Evolutionary conservation across 2,329 filamentous ascomycete genomes (phyloP).

Genomic region (Pezicula radicicola): DNA sequence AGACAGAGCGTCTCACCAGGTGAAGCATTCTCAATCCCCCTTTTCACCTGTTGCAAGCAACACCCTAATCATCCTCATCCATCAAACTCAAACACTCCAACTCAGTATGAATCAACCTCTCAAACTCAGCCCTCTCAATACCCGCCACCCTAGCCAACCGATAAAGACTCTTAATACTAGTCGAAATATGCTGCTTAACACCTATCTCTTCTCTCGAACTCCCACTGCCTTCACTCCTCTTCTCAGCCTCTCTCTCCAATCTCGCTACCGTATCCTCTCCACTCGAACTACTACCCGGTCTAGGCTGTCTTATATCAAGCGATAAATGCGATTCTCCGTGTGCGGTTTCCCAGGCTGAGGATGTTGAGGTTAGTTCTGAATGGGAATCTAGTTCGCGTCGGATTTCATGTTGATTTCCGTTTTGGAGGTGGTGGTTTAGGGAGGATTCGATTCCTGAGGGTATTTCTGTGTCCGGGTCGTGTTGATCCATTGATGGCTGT

Average conservation of each 20-base stretch:
- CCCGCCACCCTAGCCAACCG: conserved; percentile 67
- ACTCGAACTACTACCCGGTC: conserved; percentile 55
- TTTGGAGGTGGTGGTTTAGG: conserved; percentile 30
- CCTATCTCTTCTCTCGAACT: conserved; percentile 58
- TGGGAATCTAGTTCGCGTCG: conserved; percentile 17
- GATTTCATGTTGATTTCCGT: conserved; percentile 31
- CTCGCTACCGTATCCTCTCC: conserved; percentile 55
- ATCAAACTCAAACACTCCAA: conserved; percentile 67
- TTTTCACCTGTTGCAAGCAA: no score
- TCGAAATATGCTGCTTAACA: conserved; percentile 75
- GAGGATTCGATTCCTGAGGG: conserved; percentile 40
- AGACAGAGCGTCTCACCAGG: background rate
- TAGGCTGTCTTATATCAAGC: conserved; percentile 46
- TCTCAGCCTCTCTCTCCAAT: conserved; percentile 44
- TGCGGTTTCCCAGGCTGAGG: conserved; percentile 6
- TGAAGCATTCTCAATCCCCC: background rate
- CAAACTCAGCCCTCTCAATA: conserved; percentile 74
- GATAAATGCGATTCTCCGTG: conserved; percentile 19
- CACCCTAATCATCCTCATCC: conserved; percentile 43
- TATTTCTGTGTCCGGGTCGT: conserved; percentile 71
- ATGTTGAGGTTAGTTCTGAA: conserved; percentile 6
- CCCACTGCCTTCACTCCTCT: conserved; percentile 48
- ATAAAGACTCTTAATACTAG: conserved; percentile 74
- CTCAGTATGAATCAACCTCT: conserved; percentile 67
- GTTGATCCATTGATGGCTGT: conserved; percentile 76